These are phyloP conservation scores for Lactuca saligna DNA, from an alignment of 129 eudicot genomes.

Conservation along the genomic window DNA sequence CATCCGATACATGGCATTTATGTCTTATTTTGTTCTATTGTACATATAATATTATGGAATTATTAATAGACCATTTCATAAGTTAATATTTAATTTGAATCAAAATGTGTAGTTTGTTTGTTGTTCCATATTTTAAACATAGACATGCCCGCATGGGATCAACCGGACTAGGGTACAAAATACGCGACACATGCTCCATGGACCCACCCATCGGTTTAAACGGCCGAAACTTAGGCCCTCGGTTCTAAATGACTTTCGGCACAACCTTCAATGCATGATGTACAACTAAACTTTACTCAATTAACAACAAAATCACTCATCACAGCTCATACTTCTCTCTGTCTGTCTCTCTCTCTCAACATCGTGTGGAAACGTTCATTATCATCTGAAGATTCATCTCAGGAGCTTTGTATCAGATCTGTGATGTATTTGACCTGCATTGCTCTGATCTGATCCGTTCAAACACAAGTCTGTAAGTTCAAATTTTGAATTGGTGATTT, in stretches of 20 bases:
- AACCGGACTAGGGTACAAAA: constrained; percentile 18
- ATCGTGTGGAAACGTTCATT: constrained; percentile 22
- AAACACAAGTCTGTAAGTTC: constrained; percentile 18
- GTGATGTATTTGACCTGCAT: constrained; percentile 27
- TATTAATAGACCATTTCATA: not conserved
- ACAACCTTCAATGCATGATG: constrained; percentile 6
- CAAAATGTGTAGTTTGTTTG: constrained; percentile 12
- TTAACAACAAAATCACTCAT: constrained; percentile 21
- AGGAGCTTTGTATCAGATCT: constrained; percentile 34
- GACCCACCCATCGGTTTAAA: constrained; percentile 45
- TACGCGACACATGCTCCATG: constrained; percentile 19
- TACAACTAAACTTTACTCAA: constrained; percentile 4
- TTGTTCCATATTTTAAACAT: not conserved
- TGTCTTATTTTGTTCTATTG: not conserved
- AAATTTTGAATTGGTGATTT: constrained; percentile 9
- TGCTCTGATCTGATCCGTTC: constrained; percentile 40
- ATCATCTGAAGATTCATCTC: constrained; percentile 18
- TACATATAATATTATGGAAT: not conserved
- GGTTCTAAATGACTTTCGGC: constrained; percentile 12
- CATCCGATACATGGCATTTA: not conserved
- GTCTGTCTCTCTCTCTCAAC: constrained; percentile 14
- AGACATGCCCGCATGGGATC: constrained; percentile 19
- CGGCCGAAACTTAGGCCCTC: constrained; percentile 38
- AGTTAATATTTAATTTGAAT: no score
- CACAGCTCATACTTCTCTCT: constrained; percentile 29